phyloP scores from a whole-genome alignment of 1,284 basidiomycete species.

The Leccinum fallax region DNA sequence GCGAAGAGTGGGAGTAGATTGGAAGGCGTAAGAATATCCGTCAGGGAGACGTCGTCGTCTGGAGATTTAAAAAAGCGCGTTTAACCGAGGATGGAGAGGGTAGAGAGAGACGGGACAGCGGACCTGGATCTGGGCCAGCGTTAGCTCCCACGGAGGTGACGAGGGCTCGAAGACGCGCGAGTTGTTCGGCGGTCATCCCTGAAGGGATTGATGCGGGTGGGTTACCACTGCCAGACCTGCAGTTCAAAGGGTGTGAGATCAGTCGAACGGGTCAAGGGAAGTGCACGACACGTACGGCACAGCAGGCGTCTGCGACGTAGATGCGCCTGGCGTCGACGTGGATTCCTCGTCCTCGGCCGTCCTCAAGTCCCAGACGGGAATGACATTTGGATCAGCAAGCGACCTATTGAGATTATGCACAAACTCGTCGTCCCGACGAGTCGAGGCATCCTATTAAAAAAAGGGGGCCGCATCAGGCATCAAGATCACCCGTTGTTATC shows the following conservation, averaged over 20 bases:
- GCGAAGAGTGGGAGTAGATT: slow-evolving; percentile 70
- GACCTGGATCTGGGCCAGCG: slow-evolving; percentile 19
- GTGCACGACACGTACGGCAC: slow-evolving; percentile 20
- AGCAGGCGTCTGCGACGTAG: slow-evolving; percentile 34
- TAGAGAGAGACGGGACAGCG: slow-evolving; percentile 31
- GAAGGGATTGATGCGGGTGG: slow-evolving; percentile 7
- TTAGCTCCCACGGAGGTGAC: slow-evolving; percentile 41
- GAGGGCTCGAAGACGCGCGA: slow-evolving; percentile 52
- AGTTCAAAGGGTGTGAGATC: neutral
- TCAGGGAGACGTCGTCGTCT: slow-evolving; percentile 59
- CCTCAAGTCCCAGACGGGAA: slow-evolving; percentile 56
- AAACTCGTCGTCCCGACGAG: slow-evolving; percentile 70
- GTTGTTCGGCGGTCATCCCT: slow-evolving; percentile 53
- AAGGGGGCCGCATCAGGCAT: neutral
- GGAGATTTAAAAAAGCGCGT: neutral
- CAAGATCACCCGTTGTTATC: slow-evolving; percentile 7
- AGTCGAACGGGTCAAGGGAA: neutral
- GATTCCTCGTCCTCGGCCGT: slow-evolving; percentile 32
- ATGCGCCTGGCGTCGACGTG: slow-evolving; percentile 42
- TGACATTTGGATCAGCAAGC: slow-evolving; percentile 62
- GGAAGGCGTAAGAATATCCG: slow-evolving; percentile 72
- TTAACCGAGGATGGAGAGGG: neutral
- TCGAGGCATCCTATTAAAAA: slow-evolving; percentile 58
- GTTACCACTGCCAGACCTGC: slow-evolving; percentile 8
- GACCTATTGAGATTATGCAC: slow-evolving; percentile 68